phyloP scores from a whole-genome alignment of 108 stramenopile species.

The Schizochytrium sp. region DNA sequence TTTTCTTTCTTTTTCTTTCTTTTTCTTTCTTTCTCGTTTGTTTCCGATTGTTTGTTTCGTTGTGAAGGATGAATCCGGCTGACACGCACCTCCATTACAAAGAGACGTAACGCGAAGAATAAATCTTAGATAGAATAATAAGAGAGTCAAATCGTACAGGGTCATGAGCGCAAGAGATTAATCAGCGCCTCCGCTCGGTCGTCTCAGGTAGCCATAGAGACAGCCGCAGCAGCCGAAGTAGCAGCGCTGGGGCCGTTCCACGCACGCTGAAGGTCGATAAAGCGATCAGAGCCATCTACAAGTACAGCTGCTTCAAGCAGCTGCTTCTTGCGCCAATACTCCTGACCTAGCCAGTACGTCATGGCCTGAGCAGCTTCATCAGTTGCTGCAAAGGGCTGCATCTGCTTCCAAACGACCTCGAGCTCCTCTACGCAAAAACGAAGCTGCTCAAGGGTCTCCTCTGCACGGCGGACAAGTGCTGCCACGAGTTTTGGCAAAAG shows the following conservation, averaged over 20 bases:
- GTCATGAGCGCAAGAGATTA: no score
- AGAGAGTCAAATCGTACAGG: no score
- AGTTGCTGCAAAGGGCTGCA: not conserved
- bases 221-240: no score
- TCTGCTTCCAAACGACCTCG: constrained; percentile 1
- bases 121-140: no score
- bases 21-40: no score
- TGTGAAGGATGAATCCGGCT: no score
- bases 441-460: not conserved
- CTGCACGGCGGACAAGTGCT: not conserved
- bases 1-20: no score
- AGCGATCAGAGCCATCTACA: not conserved
- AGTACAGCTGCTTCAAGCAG: not conserved
- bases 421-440: not conserved
- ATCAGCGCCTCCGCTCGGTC: no score
- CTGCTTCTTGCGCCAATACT: not conserved
- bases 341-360: not conserved
- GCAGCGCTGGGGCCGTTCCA: not conserved
- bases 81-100: no score
- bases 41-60: no score
- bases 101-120: no score
- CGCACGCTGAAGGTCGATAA: not conserved
- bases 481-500: not conserved
- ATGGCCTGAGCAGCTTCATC: not conserved
- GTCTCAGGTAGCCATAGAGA: no score